Base-by-base conservation (phyloP, 2,329 filamentous ascomycete genomes). In the Hymenoscyphus albidus region DNA sequence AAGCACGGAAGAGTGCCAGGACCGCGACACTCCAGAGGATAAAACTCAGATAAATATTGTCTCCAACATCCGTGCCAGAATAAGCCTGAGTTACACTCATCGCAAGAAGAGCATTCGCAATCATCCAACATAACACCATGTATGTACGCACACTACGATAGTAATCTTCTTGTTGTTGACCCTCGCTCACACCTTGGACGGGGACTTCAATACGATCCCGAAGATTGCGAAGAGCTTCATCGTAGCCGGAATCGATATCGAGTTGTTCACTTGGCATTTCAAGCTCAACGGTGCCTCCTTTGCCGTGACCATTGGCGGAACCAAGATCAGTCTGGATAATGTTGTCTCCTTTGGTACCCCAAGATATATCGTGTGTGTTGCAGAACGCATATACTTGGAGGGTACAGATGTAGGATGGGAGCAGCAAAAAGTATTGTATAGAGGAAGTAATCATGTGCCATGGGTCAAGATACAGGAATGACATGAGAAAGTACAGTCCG, bases 331-430 rank as follows among this genome's bases (percentile, higher is more conserved):
- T 97, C 77, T 92, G 89, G 73, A 95, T 89, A 42, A 96, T 88
- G 77, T 99, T 99, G 83, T 99, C 95, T 64, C 95, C 95, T 80
- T 99, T 99, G 57, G 95, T 99, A 56, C 95, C 95, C 95, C 95
- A 99, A 0, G 93, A 96, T 22, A 99, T 93, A 76, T 99, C 95
- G 84, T 99, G 95, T 0, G 94, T 96, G 80, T 99, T 99, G 82
- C 95, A 98, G 78, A 99, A 99, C 55, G 95, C 95, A 79, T 99
- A 99, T 22, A 98, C 93, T 78, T 99, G 95, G 2, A 99, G 84
- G 0, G 92, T 98, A 81, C 95, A 98, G 78, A 99, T 96, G 80
- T 98, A 99, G 48, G 84, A 89, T 0, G 95, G 95, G 42, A 99
- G 83, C 32, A 99, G 87, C 58, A 93, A 84, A 76, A 99, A 97